Evolutionary conservation across 1,284 basidiomycete genomes (phyloP).

Genomic region (Ustilago trichophora): DNA sequence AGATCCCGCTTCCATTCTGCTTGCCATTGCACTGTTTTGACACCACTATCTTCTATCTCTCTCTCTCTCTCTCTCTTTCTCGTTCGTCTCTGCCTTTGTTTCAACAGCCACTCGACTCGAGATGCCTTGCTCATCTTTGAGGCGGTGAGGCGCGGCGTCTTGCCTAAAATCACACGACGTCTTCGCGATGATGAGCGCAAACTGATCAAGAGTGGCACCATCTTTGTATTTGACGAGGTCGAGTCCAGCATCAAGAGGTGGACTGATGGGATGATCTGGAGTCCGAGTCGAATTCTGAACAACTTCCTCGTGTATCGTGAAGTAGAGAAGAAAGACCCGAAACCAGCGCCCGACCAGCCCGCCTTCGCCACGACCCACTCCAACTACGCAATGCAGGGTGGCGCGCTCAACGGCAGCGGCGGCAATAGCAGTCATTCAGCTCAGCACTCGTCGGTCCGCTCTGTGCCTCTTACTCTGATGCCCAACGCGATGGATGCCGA

Average conservation of each 20-base stretch:
- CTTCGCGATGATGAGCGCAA: conserved; percentile 87
- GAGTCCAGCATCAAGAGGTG: conserved; percentile 97
- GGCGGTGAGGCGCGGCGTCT: conserved; percentile 85
- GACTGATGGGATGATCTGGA: conserved; percentile 97
- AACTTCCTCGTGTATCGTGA: conserved; percentile 79
- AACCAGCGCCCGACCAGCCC: conserved; percentile 26
- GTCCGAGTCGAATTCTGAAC: conserved; percentile 84
- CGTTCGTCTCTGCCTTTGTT: neutral
- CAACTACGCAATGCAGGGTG: conserved; percentile 15
- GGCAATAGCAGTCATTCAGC: neutral
- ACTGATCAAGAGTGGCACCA: conserved; percentile 90
- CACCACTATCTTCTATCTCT: neutral
- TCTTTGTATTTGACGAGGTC: conserved; percentile 97
- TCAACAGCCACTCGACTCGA: conserved; percentile 84
- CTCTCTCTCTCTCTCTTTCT: conserved; percentile 68
- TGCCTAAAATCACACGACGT: conserved; percentile 90
- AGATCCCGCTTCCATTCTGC: neutral
- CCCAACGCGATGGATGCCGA: conserved; percentile 24
- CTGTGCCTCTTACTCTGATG: conserved; percentile 32
- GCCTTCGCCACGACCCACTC: conserved; percentile 28
- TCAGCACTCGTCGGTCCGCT: conserved; percentile 18
- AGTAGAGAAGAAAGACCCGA: conserved; percentile 54
- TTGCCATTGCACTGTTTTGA: neutral
- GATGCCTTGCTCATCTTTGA: conserved; percentile 96
- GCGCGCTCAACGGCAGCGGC: conserved; percentile 3